These are phyloP conservation scores for Sphaerosporella brunnea DNA, from an alignment of 495 filamentous ascomycete species.

Conservation along the genomic window DNA sequence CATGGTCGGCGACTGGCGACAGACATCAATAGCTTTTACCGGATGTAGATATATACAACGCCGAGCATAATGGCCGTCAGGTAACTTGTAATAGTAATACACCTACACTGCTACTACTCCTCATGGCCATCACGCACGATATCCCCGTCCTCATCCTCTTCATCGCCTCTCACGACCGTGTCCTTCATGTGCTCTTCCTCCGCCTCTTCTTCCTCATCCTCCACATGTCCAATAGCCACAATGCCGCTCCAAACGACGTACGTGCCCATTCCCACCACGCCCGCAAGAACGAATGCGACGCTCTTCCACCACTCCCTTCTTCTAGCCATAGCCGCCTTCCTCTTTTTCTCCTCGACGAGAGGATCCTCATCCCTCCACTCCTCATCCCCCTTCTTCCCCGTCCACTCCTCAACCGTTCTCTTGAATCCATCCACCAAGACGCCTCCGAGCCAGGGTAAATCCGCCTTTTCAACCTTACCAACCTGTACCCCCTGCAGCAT, in stretches of 20 bases:
- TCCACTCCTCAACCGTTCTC: slow-evolving; percentile 5
- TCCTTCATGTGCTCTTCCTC: no score
- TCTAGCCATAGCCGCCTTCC: slow-evolving; percentile 1
- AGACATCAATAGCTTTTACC: no score
- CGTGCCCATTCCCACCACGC: slow-evolving; percentile 13
- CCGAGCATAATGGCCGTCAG: no score
- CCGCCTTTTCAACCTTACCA: slow-evolving; percentile 11
- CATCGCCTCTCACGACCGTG: slow-evolving; percentile 24
- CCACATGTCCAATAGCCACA: slow-evolving; percentile 2
- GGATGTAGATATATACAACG: no score
- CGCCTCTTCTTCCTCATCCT: background rate
- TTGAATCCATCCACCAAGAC: slow-evolving; percentile 9
- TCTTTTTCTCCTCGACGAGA: slow-evolving; percentile 4
- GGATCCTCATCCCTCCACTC: slow-evolving; percentile 11
- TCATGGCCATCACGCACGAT: background rate
- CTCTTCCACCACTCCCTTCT: slow-evolving; percentile 12
- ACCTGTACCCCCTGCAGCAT: background rate
- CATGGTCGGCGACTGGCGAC: no score
- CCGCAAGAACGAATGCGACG: slow-evolving; percentile 8
- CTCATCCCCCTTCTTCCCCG: slow-evolving; percentile 1
- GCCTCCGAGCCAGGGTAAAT: slow-evolving; percentile 15
- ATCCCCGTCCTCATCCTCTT: slow-evolving; percentile 32
- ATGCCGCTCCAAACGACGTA: slow-evolving; percentile 21
- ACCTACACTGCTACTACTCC: slow-evolving; percentile 1
- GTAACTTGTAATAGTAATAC: no score